Base-by-base conservation (phyloP, 2,329 filamentous ascomycete genomes). In the Colletotrichum filicis region DNA sequence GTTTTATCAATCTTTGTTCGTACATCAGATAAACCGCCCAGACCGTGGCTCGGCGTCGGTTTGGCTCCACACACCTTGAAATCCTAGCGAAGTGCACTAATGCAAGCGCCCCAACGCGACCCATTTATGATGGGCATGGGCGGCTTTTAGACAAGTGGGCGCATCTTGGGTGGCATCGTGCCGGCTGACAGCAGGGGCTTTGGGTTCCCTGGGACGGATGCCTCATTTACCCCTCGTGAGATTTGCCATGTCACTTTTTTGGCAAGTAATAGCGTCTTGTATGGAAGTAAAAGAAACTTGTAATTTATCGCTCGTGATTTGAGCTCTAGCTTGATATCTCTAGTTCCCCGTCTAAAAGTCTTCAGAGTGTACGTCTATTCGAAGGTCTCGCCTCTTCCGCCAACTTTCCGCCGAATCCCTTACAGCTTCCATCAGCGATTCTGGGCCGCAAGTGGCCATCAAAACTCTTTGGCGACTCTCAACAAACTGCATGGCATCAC, bases 331-430 rank as follows among this genome's bases (percentile, higher is more conserved):
- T n/a, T n/a, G 19, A 22, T 11, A 1, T 49, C 19, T 35, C 55
- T 30, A 58, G 32, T 35, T 12, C 32, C 11, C 32, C 11, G 11
- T 30, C 19, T 58, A n/a, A 26, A 69, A 69, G 11, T 24, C 63
- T 24, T 65, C 67, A n/a, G 52, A 69, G 24, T 69, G 67, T 35
- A 65, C n/a, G 8, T 69, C 53, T 35, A 69, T 69, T 16, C 49
- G 12, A 28, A 58, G 19, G 35, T 42, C 26, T 35, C 42, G 42
- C 60, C 28, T 12, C 52, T 64, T 3, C 63, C n/a, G 52, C 24
- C 37, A 37, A 12, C 19, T 61, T 7, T 28, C 67, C 22, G 60
- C 24, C 6, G 67, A 35, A 30, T 65, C 24, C 52, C 30, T 46
- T 5, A 69, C 60, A 19, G 56, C 28, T 37, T 69, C 60, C 14